Base-by-base conservation (phyloP, 805 yeast genomes). In the Maudiozyma barnettii region DNA sequence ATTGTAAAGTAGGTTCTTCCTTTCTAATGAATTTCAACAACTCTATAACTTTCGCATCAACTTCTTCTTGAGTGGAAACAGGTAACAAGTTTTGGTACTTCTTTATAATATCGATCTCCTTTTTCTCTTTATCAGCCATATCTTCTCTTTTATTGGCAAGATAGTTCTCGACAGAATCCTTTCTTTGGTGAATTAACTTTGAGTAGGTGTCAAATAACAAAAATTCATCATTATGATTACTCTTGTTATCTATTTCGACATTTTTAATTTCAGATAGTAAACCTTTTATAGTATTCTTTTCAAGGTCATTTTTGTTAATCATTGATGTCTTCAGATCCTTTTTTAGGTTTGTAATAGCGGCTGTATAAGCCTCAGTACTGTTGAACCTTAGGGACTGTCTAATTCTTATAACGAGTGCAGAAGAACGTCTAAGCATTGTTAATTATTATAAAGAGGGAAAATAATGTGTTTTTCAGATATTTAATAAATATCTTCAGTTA, bases 121-220 rank as follows among this genome's bases (percentile, higher is more conserved):
- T 57, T 20, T 59, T 54, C 61, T 81, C 86, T 46, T 71, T 72
- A n/a, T 69, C 74, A 1, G 73, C 81, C 49, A 80, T 63, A 50
- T 81, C 85, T 2, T 55, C 59, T 52, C 86, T 71, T 9, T 67
- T 60, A 45, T 75, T 74, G 16, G 64, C 61, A 12, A 54, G 43
- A 55, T 73, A 81, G 54, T 77, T 77, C 10, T 60, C 65, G 40
- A 72, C 71, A 0, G 82, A 73, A 49, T 76, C 78, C 23, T 53
- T 55, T 51, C 84, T 69, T 54, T 78, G 79, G 20, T 67, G 64
- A 30, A 77, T 64, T 53, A 77, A 60, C 47, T 75, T 77, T 19
- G 68, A 60, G 51, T 70, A 66, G 2, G 65, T 51, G 30, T 68
- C 71, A 41, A 56, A 63, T 4, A 72, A 50, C n/a, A 58, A 49